Conservation (phyloP, 2,329 filamentous ascomycete genomes). For the Stemphylium beticola region DNA sequence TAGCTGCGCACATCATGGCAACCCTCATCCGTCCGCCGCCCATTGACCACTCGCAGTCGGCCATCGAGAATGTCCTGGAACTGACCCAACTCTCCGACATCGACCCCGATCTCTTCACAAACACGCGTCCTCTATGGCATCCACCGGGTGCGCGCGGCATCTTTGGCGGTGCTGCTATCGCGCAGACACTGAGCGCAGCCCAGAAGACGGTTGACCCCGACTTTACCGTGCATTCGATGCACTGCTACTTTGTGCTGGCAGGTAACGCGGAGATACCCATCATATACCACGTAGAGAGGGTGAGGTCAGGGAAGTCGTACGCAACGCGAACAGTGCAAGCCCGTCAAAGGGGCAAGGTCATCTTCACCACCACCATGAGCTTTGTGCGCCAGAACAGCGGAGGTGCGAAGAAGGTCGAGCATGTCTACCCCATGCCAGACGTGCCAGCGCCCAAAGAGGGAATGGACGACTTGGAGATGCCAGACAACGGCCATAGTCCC, state of each 20-base stretch:
- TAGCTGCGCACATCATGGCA: slow-evolving; percentile 36
- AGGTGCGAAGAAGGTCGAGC: slow-evolving; percentile 64
- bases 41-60: slow-evolving; percentile 72
- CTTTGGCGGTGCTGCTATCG: slow-evolving; percentile 91
- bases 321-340: slow-evolving; percentile 96
- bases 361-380: slow-evolving; percentile 94
- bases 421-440: slow-evolving; percentile 64
- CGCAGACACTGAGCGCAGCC: slow-evolving; percentile 86
- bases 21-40: slow-evolving; percentile 80
- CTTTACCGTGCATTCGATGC: slow-evolving; percentile 92
- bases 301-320: slow-evolving; percentile 88
- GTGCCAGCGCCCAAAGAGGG: slow-evolving; percentile 54
- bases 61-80: slow-evolving; percentile 89
- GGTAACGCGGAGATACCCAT: slow-evolving; percentile 85
- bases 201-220: slow-evolving; percentile 82
- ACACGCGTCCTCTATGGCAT: slow-evolving; percentile 89
- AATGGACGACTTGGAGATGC: slow-evolving; percentile 40
- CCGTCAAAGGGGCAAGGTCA: slow-evolving; percentile 82
- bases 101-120: slow-evolving; percentile 90
- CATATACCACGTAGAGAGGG: slow-evolving; percentile 92
- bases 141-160: slow-evolving; percentile 90
- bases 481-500: slow-evolving; percentile 52
- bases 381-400: slow-evolving; percentile 74
- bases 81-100: slow-evolving; percentile 79
- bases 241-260: slow-evolving; percentile 97